Base-by-base conservation (phyloP, 306 rosid species). In the Notholithocarpus densiflorus region DNA sequence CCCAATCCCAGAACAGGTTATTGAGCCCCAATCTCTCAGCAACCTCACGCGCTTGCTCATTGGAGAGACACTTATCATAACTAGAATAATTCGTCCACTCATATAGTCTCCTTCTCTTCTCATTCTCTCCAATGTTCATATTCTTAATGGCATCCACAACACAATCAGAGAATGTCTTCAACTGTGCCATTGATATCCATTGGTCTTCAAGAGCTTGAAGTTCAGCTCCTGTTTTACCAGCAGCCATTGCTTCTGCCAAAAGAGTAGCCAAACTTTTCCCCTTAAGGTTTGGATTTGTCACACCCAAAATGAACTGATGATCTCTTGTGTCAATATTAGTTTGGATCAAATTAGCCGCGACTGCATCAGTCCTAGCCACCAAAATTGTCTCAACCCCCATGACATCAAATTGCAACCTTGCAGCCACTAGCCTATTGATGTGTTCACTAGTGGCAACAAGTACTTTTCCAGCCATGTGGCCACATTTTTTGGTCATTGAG, bases 391-490 rank as follows among this genome's bases (percentile, higher is more conserved):
- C 99, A 18, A 94, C 97, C 1, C 96, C 99, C 98, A 93, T 93
- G 6, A 91, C 98, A 84, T 93, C 99, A 76, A 93, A 95, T 75
- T 95, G 99, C 74, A 93, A 77, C 87, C 99, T 89, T 10, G 97
- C 98, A 19, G 96, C 97, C 18, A 95, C 98, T 1, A 93, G 97
- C 80, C 98, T 80, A 11, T 95, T 95, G 77, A 95, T 91, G 61
- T 95, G 97, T 34, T 95, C 99, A 45, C 94, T 90, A 1, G 84
- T 85, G 3, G 97, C 84, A 55, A 93, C 99, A 1, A 95, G 87
- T 29, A 95, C 99, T 79, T 95, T 95, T 21, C 98, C 98, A 0
- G 97, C 99, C 99, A 95, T 91, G 88, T 95, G 99, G 29, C 99
- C 98, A 69, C 99, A 95, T 85, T 95, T 95, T 57, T 95, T 95